Evolutionary conservation across 129 eudicot species (phyloP).

Genomic region (Arctium minus): DNA sequence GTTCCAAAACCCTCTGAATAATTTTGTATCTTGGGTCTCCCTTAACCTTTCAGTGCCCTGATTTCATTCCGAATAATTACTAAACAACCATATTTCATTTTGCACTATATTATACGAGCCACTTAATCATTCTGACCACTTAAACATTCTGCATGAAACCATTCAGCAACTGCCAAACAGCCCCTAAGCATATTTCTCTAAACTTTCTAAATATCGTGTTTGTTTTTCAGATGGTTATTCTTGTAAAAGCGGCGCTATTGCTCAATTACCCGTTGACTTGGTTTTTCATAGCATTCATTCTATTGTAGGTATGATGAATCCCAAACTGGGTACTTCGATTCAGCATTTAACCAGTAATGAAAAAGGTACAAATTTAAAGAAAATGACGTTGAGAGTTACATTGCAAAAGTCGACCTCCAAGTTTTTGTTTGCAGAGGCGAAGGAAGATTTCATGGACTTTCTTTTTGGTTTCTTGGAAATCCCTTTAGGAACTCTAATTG

Average conservation of each 20-base stretch:
- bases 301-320: not conserved
- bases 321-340: not conserved
- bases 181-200: not conserved
- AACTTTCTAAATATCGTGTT: not conserved
- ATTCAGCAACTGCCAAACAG: no score
- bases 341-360: not conserved
- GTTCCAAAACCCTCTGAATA: no score
- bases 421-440: constrained; percentile 16
- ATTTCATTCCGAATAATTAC: no score
- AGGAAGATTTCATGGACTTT: constrained; percentile 33
- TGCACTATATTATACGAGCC: no score
- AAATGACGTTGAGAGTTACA: not conserved
- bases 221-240: not conserved
- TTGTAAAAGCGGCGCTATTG: not conserved
- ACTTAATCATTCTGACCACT: no score
- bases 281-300: not conserved
- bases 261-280: not conserved
- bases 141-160: no score
- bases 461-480: constrained; percentile 26
- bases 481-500: constrained; percentile 18
- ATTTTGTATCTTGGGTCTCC: no score
- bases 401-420: constrained; percentile 15
- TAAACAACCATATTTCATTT: no score
- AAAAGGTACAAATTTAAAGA: not conserved
- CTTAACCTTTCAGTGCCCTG: no score